Conservation (phyloP, 1,139 yeast genomes). For the Magnusiomyces fungicola region DNA sequence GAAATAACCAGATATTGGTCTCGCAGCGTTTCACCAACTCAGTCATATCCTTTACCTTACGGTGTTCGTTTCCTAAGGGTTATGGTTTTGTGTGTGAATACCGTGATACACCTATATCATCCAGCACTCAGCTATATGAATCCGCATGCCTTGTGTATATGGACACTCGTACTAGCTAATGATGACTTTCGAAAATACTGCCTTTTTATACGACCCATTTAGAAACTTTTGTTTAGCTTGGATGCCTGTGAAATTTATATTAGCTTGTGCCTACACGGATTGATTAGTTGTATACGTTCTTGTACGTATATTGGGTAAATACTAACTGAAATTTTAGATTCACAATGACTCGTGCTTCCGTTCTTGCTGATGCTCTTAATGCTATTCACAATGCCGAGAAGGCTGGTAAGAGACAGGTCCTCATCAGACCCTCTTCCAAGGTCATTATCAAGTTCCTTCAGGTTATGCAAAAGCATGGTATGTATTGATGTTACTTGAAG, state of each 20-base stretch:
- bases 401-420: slow-evolving; percentile 98
- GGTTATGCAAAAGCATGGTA: slow-evolving; percentile 96
- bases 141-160: slow-evolving; percentile 3
- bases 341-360: slow-evolving; percentile 96
- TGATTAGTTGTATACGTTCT: too few relatives aligned
- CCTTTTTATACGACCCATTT: too few relatives aligned
- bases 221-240: too few relatives aligned
- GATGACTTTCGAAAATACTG: slow-evolving; percentile 1
- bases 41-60: neutral
- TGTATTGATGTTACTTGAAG: too few relatives aligned
- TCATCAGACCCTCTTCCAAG: slow-evolving; percentile 98
- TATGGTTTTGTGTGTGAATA: neutral
- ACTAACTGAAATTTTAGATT: slow-evolving; percentile 18
- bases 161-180: slow-evolving; percentile 13
- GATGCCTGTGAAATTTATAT: too few relatives aligned
- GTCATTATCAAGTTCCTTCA: slow-evolving; percentile 94
- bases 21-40: slow-evolving; percentile 4
- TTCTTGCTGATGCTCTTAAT: slow-evolving; percentile 97
- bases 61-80: neutral
- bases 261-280: too few relatives aligned
- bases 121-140: slow-evolving; percentile 13
- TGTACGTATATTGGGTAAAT: too few relatives aligned
- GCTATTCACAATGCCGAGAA: slow-evolving; percentile 99
- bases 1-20: slow-evolving; percentile 11
- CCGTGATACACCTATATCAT: slow-evolving; percentile 14